Evolutionary conservation across 345 rosid species (phyloP), one percentile per base, ranked within the genome.

Genomic region (Nephelium lappaceum): DNA sequence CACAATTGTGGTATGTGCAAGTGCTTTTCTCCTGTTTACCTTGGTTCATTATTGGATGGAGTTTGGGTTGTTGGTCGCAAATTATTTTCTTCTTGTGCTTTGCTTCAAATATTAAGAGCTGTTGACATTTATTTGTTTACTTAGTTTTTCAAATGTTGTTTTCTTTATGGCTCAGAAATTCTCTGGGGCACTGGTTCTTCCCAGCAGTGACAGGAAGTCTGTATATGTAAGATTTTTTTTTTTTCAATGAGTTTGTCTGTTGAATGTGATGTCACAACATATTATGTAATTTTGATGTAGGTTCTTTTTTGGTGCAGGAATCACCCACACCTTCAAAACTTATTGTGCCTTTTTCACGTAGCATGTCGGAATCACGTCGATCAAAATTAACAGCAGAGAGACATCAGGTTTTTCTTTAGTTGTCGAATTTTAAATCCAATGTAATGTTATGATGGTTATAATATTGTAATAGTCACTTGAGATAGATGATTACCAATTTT

Each of bases 291-390:
- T 53, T 15, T 73, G 65, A 79, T 71, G 21, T 12, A n/a, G 47
- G 14, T 66, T 71, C 18, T 79, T 45, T 31, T 76, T 71, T 69
- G 73, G 60, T 83, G 79, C 89, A 95, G 99, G 99, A 93, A 61
- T 85, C 98, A 45, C 97, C 99, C 57, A 89, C 98, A 6, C 97
- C 99, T 82, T 87, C 94, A 53, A 96, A 96, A 89, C 90, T 84
- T 79, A 74, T 91, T 67, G 81, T 75, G 49, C 92, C 97, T 45
- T 86, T 89, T 80, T 83, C 97, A 67, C 97, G 87, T 77, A 81
- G 90, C 84, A 75, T 94, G 51, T 93, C 97, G 5, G 98, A 91
- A 78, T 89, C 97, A 67, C 95, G 94, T 38, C 83, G 93, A 78
- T 69, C 95, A 41, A 95, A 92, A 83, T 86, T 93, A 74, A 88